A percentile compares a stretch with the other conserved stretches of the same genome.
Conservation (phyloP, 1,139 yeast species). For the Candida albicans region DNA sequence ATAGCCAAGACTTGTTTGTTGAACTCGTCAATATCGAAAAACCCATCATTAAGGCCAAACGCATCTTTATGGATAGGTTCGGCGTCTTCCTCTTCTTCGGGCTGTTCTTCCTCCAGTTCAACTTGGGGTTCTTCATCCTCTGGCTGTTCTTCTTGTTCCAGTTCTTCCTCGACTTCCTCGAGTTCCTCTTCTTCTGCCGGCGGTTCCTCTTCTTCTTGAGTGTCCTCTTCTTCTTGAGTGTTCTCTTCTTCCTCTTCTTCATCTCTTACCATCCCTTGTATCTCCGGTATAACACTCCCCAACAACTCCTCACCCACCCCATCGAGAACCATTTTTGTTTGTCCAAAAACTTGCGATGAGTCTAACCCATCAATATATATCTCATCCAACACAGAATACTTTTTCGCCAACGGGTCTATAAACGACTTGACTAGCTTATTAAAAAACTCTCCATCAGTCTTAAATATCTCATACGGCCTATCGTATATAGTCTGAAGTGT, state of each 20-base stretch:
- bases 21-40: constrained; percentile 83
- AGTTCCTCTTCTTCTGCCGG: constrained; percentile 11
- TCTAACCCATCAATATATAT: constrained; percentile 84
- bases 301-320: constrained; percentile 38
- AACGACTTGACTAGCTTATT: constrained; percentile 49
- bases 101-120: constrained; percentile 18
- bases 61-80: constrained; percentile 40
- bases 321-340: constrained; percentile 72
- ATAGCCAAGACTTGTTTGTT: constrained; percentile 76
- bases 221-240: constrained; percentile 12
- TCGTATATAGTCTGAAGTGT: constrained; percentile 18
- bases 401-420: constrained; percentile 64
- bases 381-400: constrained; percentile 75
- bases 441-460: constrained; percentile 22
- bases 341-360: constrained; percentile 92
- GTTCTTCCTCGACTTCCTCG: constrained; percentile 13
- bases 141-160: constrained; percentile 18
- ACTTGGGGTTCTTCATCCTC: constrained; percentile 18
- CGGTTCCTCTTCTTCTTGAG: constrained; percentile 12
- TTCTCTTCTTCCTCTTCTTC: constrained; percentile 12
- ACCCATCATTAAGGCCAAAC: constrained; percentile 77
- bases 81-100: constrained; percentile 16
- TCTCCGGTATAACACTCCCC: constrained; percentile 21
- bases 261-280: constrained; percentile 5
- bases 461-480: constrained; percentile 31